phyloP scores from a whole-genome alignment of 306 rosid species.

The Cyamopsis tetragonoloba region DNA sequence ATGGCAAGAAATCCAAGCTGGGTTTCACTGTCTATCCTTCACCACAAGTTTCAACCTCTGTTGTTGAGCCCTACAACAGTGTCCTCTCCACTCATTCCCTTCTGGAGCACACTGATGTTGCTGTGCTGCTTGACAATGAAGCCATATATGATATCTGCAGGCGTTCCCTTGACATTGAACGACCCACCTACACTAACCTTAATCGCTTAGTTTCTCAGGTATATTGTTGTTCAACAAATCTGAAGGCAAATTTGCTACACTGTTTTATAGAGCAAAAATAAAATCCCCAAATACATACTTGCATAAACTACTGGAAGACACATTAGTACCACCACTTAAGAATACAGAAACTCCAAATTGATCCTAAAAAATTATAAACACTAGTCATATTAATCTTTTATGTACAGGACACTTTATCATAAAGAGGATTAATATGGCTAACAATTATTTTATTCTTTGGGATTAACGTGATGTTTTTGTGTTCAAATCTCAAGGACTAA shows the following conservation, averaged over 20 bases:
- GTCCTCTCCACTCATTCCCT: slow-evolving; percentile 84
- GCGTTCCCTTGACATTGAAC: slow-evolving; percentile 79
- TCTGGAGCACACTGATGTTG: slow-evolving; percentile 75
- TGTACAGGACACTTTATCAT: too few relatives aligned
- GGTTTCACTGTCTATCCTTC: slow-evolving; percentile 84
- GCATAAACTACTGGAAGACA: too few relatives aligned
- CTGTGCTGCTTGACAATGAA: slow-evolving; percentile 74
- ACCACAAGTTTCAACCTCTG: slow-evolving; percentile 79
- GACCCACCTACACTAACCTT: slow-evolving; percentile 83
- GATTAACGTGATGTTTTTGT: too few relatives aligned
- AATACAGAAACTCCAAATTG: too few relatives aligned
- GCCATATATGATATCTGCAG: slow-evolving; percentile 80
- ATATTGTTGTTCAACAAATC: not conserved
- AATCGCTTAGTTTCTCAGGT: slow-evolving; percentile 78
- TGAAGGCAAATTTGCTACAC: not conserved
- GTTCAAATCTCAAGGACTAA: too few relatives aligned
- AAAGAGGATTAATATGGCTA: too few relatives aligned
- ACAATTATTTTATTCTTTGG: too few relatives aligned
- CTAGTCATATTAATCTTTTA: too few relatives aligned
- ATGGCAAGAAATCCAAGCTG: slow-evolving; percentile 80
- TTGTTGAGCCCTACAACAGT: slow-evolving; percentile 86
- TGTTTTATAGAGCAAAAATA: too few relatives aligned
- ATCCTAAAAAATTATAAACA: too few relatives aligned
- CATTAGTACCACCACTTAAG: too few relatives aligned
- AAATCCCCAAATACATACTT: too few relatives aligned